phyloP scores from a whole-genome alignment of 2,329 filamentous ascomycete species.

The Achaetomium macrosporum region DNA sequence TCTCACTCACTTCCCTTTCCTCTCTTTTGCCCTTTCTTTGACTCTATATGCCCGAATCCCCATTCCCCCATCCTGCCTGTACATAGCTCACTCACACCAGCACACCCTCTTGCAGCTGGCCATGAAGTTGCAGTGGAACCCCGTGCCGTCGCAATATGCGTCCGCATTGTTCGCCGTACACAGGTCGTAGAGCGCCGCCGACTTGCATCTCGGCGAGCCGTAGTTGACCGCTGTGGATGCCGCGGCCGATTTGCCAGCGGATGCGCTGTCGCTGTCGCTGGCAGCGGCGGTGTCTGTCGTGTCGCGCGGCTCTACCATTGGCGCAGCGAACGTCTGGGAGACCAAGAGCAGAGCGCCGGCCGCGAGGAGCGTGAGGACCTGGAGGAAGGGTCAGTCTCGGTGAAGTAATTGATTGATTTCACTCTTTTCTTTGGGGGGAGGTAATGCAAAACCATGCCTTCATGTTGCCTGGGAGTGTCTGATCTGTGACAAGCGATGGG shows the following conservation, averaged over 20 bases:
- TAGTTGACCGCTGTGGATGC: conserved; percentile 1
- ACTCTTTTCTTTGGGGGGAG: too few relatives aligned
- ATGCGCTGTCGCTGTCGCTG: background rate
- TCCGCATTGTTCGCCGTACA: conserved; percentile 15
- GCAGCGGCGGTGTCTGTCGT: background rate
- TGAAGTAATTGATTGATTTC: background rate
- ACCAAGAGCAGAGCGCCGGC: conserved; percentile 4
- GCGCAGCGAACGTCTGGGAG: background rate
- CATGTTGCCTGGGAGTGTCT: conserved; percentile 4
- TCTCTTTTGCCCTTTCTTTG: background rate
- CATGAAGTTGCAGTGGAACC: conserved; percentile 19
- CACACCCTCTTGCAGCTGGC: conserved; percentile 15
- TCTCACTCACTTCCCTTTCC: too few relatives aligned
- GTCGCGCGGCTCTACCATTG: too few relatives aligned
- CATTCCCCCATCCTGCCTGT: too few relatives aligned
- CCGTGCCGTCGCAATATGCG: conserved; percentile 17
- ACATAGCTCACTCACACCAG: conserved; percentile 14
- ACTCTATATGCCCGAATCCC: too few relatives aligned
- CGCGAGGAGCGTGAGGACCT: conserved; percentile 10
- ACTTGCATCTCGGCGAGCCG: conserved; percentile 17
- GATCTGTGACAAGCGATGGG: background rate
- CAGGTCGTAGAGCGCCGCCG: conserved; percentile 8
- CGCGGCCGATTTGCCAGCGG: background rate
- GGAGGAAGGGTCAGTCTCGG: background rate
- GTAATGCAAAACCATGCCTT: conserved; percentile 6